A percentile compares a stretch with the other conserved stretches of the same genome.
These are phyloP conservation scores for Colletotrichum sp. DNA, from an alignment of 2,329 filamentous ascomycete genomes.

Conservation along the genomic window DNA sequence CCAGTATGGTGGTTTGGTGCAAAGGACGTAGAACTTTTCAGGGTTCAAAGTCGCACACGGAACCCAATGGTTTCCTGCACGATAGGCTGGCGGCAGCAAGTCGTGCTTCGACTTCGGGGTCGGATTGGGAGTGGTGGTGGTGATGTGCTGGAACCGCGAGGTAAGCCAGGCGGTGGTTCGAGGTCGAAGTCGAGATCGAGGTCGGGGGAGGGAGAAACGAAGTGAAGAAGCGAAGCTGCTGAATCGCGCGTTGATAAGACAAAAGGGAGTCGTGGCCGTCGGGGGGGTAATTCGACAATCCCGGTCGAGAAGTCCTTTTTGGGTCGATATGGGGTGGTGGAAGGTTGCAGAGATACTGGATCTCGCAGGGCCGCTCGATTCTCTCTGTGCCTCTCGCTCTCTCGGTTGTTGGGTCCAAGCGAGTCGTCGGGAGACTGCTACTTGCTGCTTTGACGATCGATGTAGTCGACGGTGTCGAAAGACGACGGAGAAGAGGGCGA, in stretches of 20 bases:
- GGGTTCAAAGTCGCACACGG: conserved; percentile 16
- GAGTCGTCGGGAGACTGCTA: background rate
- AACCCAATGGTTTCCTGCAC: conserved; percentile 29
- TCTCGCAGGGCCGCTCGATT: background rate
- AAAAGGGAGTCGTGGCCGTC: background rate
- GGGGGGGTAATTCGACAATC: background rate
- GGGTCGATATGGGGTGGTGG: background rate
- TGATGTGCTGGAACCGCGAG: background rate
- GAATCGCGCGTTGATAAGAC: conserved; percentile 3
- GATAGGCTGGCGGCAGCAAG: conserved; percentile 29
- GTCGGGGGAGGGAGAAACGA: background rate
- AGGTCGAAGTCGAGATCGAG: background rate
- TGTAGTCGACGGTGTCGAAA: background rate
- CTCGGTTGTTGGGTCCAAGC: background rate
- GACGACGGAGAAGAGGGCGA: background rate
- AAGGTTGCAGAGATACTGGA: background rate
- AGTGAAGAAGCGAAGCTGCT: background rate
- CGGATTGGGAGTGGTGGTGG: background rate
- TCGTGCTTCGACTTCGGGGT: conserved; percentile 17
- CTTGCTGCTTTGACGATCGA: background rate
- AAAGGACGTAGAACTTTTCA: background rate
- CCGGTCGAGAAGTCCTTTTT: conserved; percentile 1
- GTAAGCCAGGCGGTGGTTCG: background rate
- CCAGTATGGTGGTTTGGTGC: background rate
- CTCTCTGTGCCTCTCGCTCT: background rate